Evolutionary conservation across 768 basidiomycete species (phyloP), one percentile per base, ranked within the genome.

Genomic region (Amanita molliuscula): DNA sequence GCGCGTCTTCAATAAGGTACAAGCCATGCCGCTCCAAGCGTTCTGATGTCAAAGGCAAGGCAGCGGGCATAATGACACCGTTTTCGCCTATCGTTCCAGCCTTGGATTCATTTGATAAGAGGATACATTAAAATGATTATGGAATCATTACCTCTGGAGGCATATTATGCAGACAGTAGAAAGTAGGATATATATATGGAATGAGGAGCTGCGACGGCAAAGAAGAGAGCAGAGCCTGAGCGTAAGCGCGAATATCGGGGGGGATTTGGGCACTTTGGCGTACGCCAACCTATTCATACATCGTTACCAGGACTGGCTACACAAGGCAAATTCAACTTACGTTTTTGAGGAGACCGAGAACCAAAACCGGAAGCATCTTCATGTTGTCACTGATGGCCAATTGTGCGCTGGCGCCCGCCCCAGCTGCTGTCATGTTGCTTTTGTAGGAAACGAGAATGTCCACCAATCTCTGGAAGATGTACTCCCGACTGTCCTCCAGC

Each of bases 161-260:
- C 96, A 99, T 99, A 62, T 84, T 93, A 69, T 98, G 95, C 53
- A 99, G 69, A 3, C 92, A 88, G 68, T 95, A 98, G 75, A 99
- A 96, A 13, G 78, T 78, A 3, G 96, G 94, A 67, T 98, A 89
- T 56, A 98, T 78, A 65, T 96, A 98, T 0, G 96, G 92, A 50
- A 98, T 74, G 44, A 99, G 78, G 7, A 84, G 66, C 71, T 99
- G 90, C 2, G 91, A 84, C 0, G 96, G 96, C 44, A 98, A 65
- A 6, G 93, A 88, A 1, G 90, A 90, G 57, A 98, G 74, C 31
- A 99, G 69, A 5, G 86, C 85, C 66, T 97, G 94, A 1, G 96
- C 90, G 61, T 98, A 98, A 8, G 93, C 88, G 56, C 96, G 75
- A 44, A 99, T 82, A 68, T 99, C 96, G 7, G 95, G 88, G 29